phyloP scores from a whole-genome alignment of 768 basidiomycete genomes.

The Phaeolepiota aurea region DNA sequence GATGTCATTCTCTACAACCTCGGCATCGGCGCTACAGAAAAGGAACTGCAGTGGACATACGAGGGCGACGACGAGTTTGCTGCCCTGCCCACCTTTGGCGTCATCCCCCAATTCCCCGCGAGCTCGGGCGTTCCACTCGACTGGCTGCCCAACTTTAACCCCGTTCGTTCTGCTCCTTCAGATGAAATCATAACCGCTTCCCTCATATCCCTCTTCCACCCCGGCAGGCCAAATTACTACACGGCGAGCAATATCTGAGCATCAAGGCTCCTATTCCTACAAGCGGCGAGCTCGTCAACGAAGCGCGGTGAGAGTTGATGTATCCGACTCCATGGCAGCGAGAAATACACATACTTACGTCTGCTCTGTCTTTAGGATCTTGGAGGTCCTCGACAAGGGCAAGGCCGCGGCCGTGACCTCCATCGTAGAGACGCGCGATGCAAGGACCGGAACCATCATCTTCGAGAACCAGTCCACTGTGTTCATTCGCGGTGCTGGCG shows the following conservation, averaged over 20 bases:
- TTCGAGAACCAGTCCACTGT: slow-evolving; percentile 92
- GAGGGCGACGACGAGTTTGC: slow-evolving; percentile 84
- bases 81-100: slow-evolving; percentile 90
- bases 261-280: slow-evolving; percentile 87
- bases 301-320: slow-evolving; percentile 52
- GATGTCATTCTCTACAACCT: slow-evolving; percentile 95
- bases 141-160: slow-evolving; percentile 94
- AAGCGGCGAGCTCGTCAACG: slow-evolving; percentile 67
- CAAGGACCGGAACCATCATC: slow-evolving; percentile 64
- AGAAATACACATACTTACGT: background rate
- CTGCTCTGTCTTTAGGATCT: slow-evolving; percentile 31
- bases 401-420: slow-evolving; percentile 89
- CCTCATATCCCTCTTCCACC: background rate
- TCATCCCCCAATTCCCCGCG: slow-evolving; percentile 83
- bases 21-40: slow-evolving; percentile 88
- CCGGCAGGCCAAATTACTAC: slow-evolving; percentile 82
- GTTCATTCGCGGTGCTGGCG: slow-evolving; percentile 91
- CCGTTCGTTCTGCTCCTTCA: slow-evolving; percentile 31
- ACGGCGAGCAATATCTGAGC: slow-evolving; percentile 92
- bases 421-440: slow-evolving; percentile 75
- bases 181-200: background rate
- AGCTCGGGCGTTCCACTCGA: slow-evolving; percentile 62
- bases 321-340: slow-evolving; percentile 1
- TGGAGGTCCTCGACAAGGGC: slow-evolving; percentile 85
- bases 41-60: slow-evolving; percentile 86